Evolutionary conservation across 2,329 filamentous ascomycete species (phyloP).

Genomic region (Stemphylium beticola): DNA sequence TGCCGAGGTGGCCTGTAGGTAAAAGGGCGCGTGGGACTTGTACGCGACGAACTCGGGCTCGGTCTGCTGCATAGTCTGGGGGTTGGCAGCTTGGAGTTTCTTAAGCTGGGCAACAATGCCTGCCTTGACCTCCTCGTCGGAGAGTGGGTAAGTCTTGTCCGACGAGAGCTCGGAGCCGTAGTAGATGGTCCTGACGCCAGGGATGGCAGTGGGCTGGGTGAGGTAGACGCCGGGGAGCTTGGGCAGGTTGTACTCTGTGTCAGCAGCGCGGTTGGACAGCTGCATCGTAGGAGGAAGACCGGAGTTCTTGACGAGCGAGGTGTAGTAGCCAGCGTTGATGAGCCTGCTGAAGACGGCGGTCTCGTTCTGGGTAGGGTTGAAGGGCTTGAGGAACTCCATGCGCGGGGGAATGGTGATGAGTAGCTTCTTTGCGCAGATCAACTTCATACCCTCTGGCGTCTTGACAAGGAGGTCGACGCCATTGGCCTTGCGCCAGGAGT

Average conservation of each 20-base stretch:
- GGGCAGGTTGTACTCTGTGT: neutral
- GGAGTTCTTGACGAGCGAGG: constrained; percentile 48
- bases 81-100: constrained; percentile 16
- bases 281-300: constrained; percentile 38
- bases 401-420: constrained; percentile 53
- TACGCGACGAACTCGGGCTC: neutral
- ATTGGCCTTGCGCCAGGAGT: neutral
- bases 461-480: constrained; percentile 10
- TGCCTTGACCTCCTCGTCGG: constrained; percentile 21
- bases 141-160: constrained; percentile 11
- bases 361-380: constrained; percentile 49
- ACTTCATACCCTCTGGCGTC: constrained; percentile 25
- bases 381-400: constrained; percentile 42
- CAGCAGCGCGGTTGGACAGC: neutral
- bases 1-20: neutral
- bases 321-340: constrained; percentile 49
- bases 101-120: constrained; percentile 12
- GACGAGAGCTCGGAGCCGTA: neutral
- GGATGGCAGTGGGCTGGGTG: neutral
- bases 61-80: constrained; percentile 10
- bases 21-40: constrained; percentile 1
- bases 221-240: neutral
- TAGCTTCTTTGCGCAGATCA: constrained; percentile 50
- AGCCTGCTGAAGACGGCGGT: constrained; percentile 48
- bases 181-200: neutral